A percentile compares a stretch with the other conserved stretches of the same genome.
These are phyloP conservation scores for Hanseniaspora singularis DNA, from an alignment of 805 yeast species.

Conservation along the genomic window DNA sequence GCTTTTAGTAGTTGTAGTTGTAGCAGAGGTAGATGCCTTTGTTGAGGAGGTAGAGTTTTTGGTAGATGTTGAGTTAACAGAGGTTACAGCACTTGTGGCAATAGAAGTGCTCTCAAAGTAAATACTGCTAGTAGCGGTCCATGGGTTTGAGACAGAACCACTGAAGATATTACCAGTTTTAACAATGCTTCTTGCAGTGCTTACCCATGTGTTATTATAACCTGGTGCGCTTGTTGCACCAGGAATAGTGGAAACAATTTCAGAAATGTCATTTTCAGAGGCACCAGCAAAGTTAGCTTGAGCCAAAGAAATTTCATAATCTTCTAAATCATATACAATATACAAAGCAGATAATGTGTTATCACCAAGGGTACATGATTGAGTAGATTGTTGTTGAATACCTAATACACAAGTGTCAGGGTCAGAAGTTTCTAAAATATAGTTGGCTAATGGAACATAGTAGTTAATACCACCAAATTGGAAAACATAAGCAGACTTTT, in stretches of 20 bases:
- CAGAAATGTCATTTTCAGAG: constrained; percentile 34
- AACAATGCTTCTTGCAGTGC: not conserved
- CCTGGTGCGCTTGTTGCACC: constrained; percentile 35
- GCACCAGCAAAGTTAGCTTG: constrained; percentile 29
- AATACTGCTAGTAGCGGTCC: constrained; percentile 12
- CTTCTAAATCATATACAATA: constrained; percentile 40
- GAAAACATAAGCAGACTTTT: constrained; percentile 27
- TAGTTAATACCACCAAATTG: constrained; percentile 51
- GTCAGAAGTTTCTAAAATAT: constrained; percentile 20
- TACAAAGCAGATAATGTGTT: constrained; percentile 40
- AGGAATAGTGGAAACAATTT: constrained; percentile 36
- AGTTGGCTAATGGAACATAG: constrained; percentile 35
- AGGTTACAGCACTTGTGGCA: not conserved
- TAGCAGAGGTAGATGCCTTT: not conserved
- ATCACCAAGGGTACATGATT: constrained; percentile 36
- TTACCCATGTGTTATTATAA: constrained; percentile 31
- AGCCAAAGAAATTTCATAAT: constrained; percentile 32
- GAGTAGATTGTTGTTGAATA: constrained; percentile 21
- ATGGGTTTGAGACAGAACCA: constrained; percentile 12
- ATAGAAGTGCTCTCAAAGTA: constrained; percentile 14
- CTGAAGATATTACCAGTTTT: constrained; percentile 26
- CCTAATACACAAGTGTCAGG: constrained; percentile 36
- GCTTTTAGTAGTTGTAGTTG: not conserved
- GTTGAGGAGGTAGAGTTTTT: not conserved
- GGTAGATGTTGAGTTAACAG: constrained; percentile 1